Percentiles rank a stretch among this genome's conserved stretches.
Conservation (phyloP, 495 filamentous ascomycete genomes). For the Staphylotrichum longicolle region DNA sequence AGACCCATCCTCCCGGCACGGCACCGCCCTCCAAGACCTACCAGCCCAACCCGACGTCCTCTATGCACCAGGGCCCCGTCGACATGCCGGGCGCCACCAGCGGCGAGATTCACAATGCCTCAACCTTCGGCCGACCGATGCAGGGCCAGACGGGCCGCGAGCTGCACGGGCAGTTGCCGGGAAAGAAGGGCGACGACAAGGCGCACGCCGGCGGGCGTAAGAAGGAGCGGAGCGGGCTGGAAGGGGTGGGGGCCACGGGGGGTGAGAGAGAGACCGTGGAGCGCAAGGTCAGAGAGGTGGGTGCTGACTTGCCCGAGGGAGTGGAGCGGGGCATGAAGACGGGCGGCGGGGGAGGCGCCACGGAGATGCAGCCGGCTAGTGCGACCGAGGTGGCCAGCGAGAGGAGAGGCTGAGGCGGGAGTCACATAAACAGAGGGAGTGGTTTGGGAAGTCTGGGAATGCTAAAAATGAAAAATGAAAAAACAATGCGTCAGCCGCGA, state of each 20-base stretch:
- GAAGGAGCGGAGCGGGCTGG: constrained; percentile 53
- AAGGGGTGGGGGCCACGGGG: constrained; percentile 48
- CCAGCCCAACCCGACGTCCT: constrained; percentile 3
- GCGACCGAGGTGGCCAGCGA: too few relatives aligned
- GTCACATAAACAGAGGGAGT: too few relatives aligned
- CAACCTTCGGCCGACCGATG: constrained; percentile 58
- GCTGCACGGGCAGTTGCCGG: constrained; percentile 41
- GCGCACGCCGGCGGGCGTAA: constrained; percentile 46
- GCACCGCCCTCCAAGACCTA: constrained; percentile 35
- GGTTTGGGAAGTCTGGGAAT: background rate
- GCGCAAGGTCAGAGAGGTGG: constrained; percentile 33
- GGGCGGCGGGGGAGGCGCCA: too few relatives aligned
- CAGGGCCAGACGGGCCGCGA: constrained; percentile 61
- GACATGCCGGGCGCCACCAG: constrained; percentile 64
- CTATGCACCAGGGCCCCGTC: constrained; percentile 33
- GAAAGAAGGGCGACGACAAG: too few relatives aligned
- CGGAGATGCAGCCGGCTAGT: too few relatives aligned
- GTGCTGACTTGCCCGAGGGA: constrained; percentile 21
- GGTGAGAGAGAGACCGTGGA: constrained; percentile 32
- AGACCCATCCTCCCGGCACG: constrained; percentile 61
- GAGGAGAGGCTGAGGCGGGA: too few relatives aligned
- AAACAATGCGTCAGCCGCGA: constrained; percentile 39
- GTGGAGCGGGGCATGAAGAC: constrained; percentile 14
- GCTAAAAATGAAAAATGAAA: background rate
- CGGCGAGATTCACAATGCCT: constrained; percentile 57